These are phyloP conservation scores for Pigoraptor vietnamica DNA, from an alignment of 78 protist species.

Conservation along the genomic window DNA sequence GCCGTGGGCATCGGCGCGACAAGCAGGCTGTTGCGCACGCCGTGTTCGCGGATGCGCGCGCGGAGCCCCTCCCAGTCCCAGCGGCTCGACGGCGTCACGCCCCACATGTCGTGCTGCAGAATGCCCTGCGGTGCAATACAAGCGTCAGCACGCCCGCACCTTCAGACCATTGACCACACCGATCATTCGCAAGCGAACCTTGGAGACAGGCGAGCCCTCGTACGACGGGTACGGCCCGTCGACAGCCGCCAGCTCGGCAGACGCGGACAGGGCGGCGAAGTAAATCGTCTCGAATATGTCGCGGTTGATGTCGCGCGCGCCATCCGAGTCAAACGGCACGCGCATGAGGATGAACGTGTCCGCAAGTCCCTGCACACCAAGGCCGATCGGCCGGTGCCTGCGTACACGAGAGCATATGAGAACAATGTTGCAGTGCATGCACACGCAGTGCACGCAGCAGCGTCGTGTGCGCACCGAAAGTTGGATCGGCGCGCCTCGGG, in stretches of 20 bases:
- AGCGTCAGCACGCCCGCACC: neutral
- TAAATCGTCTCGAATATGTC: conserved; percentile 97
- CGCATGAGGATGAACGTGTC: conserved; percentile 85
- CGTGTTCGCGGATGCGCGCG: conserved; percentile 41
- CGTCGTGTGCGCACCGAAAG: conserved; percentile 36
- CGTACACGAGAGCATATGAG: too few relatives aligned
- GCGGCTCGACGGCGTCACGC: conserved; percentile 53
- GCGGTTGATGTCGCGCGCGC: conserved; percentile 79
- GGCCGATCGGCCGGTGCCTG: conserved; percentile 95
- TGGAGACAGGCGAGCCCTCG: conserved; percentile 34
- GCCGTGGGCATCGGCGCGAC: conserved; percentile 99
- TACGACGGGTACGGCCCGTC: conserved; percentile 39
- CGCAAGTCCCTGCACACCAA: conserved; percentile 97
- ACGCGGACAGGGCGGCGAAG: conserved; percentile 65
- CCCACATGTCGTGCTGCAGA: conserved; percentile 97
- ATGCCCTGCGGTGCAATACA: conserved; percentile 1
- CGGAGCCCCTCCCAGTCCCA: conserved; percentile 70
- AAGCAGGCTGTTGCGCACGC: conserved; percentile 92
- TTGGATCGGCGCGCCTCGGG: conserved; percentile 80
- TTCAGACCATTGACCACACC: too few relatives aligned
- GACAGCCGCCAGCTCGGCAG: conserved; percentile 35
- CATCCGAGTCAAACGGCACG: conserved; percentile 87
- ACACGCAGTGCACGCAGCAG: too few relatives aligned
- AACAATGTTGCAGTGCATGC: too few relatives aligned
- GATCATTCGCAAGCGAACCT: too few relatives aligned